Percentiles rank a stretch among this genome's conserved stretches.
Evolutionary conservation across 1,284 basidiomycete genomes (phyloP).

Genomic region (Ustilago xerochloae): DNA sequence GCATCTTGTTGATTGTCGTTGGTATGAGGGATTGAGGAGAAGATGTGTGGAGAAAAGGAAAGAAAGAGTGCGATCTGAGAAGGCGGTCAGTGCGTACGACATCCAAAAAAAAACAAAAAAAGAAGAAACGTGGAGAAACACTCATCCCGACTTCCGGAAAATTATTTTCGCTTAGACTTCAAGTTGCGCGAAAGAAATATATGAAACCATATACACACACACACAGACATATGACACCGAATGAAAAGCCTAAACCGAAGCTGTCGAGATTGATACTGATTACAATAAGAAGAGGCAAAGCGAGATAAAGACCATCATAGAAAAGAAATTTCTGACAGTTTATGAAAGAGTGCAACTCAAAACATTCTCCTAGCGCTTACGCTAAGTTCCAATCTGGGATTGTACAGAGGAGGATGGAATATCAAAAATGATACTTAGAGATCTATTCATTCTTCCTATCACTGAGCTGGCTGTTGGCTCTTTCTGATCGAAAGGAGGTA

Average conservation of each 20-base stretch:
- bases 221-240: background rate
- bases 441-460: constrained; percentile 9
- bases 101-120: background rate
- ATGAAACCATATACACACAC: background rate
- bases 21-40: background rate
- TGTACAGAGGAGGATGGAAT: constrained; percentile 1
- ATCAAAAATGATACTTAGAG: constrained; percentile 29
- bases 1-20: background rate
- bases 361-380: no score
- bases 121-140: no score
- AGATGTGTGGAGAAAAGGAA: background rate
- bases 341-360: no score
- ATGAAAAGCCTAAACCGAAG: no score
- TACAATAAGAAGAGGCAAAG: no score
- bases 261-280: no score
- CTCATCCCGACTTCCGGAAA: constrained; percentile 13
- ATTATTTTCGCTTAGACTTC: constrained; percentile 1
- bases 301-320: no score
- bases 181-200: constrained; percentile 11
- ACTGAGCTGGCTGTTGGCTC: background rate
- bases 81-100: constrained; percentile 9
- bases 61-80: no score
- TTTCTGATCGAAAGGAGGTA: no score
- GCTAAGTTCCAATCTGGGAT: no score
- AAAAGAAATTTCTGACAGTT: no score